phyloP scores from a whole-genome alignment of 2,329 filamentous ascomycete genomes.

The Neurospora sp. region DNA sequence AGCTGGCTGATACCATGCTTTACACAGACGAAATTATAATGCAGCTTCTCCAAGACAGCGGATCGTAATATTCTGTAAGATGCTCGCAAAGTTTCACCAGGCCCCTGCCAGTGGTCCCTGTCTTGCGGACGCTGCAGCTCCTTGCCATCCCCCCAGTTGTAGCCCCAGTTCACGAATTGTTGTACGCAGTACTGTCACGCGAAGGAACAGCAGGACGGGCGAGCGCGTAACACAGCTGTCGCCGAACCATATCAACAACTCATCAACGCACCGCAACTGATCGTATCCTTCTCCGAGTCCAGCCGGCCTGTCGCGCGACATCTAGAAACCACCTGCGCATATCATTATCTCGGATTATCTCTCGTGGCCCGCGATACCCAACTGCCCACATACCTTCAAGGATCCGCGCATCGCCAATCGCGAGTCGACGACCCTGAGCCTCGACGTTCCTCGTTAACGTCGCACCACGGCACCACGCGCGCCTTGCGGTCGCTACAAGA shows the following conservation, averaged over 20 bases:
- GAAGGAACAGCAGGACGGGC: background rate
- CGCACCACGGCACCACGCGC: background rate
- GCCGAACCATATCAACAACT: background rate
- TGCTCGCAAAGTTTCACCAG: background rate
- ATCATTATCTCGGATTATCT: background rate
- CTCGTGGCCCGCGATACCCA: background rate
- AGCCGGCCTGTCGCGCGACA: background rate
- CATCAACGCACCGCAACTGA: background rate
- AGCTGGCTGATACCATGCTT: background rate
- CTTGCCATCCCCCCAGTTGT: background rate
- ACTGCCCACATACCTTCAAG: background rate
- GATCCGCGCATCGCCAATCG: background rate
- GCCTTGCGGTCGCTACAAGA: background rate
- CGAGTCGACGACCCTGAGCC: background rate
- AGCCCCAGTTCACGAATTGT: background rate
- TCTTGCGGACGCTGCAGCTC: background rate
- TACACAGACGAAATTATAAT: background rate
- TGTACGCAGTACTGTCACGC: background rate
- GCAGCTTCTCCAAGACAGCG: background rate
- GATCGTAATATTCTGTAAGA: background rate
- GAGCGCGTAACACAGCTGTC: background rate
- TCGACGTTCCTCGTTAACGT: background rate
- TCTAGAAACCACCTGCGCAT: background rate
- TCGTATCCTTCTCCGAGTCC: background rate
- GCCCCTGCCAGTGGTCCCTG: background rate